Evolutionary conservation across 768 basidiomycete species (phyloP), one percentile per base, ranked within the genome.

Genomic region (Lactarius tabidus): DNA sequence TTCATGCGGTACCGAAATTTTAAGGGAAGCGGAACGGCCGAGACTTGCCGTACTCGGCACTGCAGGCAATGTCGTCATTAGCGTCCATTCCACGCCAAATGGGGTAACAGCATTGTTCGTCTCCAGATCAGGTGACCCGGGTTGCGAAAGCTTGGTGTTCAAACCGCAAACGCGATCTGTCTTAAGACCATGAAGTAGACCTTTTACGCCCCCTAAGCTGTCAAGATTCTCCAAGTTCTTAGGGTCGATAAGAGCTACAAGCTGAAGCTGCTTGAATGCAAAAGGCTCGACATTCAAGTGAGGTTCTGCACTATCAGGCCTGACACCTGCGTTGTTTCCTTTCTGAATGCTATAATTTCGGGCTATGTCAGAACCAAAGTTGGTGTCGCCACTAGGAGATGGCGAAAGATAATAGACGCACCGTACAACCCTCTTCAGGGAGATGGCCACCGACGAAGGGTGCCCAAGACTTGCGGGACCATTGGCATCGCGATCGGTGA

Each of bases 161-260:
- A 82, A 74, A 18, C 90, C 89, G 33, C 67, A 76, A 3, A 80
- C 77, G 3, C 74, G 70, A 67, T 90, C 76, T 0, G 91, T 88
- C 15, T 92, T 92, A 7, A 98, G 83, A 6, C 92, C 89, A 2
- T 77, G 76, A 15, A 96, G 76, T 15, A 98, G 72, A 12, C 81
- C 85, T 0, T 79, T 69, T 9, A 82, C 78, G 43, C 97, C 97
- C n/a, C 94, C 95, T 38, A 96, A 79, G 15, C 75, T 75, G 20
- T 78, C 78, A 35, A 99, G 82, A 15, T 80, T 73, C 2, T 87
- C 82, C 17, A 95, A 67, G 67, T 79, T 88, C 77, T 97, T 98
- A 6, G 95, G 93, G 73, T 98, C 95, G 45, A 98, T 85, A 59
- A 97, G 83, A 65, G 3, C 4, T 8, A 95, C 95, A 18, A 98